Conservation (phyloP, 1,139 yeast genomes). For the Entelexis sorbosivorans region DNA sequence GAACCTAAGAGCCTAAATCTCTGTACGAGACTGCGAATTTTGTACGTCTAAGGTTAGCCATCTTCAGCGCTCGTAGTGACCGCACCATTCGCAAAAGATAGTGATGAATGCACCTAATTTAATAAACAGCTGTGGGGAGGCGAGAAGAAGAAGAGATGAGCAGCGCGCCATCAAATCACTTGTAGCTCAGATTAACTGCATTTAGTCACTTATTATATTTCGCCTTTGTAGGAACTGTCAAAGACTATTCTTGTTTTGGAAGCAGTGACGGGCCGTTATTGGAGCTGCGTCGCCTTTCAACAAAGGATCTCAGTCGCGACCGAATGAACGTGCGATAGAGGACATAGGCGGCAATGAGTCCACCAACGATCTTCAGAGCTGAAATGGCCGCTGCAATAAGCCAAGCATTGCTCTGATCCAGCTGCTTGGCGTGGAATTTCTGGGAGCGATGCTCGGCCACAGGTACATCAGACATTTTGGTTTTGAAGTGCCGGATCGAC, state of each 20-base stretch:
- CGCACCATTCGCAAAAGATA: no score
- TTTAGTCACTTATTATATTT: not conserved
- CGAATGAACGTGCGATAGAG: conserved; percentile 7
- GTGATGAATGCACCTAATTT: not conserved
- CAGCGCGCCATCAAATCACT: not conserved
- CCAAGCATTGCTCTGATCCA: not conserved
- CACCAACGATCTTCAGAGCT: not conserved
- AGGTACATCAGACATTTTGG: conserved; percentile 7
- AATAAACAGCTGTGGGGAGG: not conserved
- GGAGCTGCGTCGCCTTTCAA: not conserved
- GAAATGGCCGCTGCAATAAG: not conserved
- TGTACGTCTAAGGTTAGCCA: no score
- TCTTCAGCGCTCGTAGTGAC: no score
- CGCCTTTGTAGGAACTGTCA: not conserved
- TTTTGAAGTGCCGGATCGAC: conserved; percentile 11
- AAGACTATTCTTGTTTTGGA: not conserved
- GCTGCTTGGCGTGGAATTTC: conserved; percentile 13
- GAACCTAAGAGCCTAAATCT: no score
- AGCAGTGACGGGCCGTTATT: not conserved
- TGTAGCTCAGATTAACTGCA: not conserved
- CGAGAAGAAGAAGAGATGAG: not conserved
- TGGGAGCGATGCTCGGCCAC: conserved; percentile 10
- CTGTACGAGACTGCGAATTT: no score
- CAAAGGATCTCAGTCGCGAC: not conserved
- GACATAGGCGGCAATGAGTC: conserved; percentile 1